These are phyloP conservation scores for Monosporascus sp. DNA, from an alignment of 2,329 filamentous ascomycete species.

Conservation along the genomic window DNA sequence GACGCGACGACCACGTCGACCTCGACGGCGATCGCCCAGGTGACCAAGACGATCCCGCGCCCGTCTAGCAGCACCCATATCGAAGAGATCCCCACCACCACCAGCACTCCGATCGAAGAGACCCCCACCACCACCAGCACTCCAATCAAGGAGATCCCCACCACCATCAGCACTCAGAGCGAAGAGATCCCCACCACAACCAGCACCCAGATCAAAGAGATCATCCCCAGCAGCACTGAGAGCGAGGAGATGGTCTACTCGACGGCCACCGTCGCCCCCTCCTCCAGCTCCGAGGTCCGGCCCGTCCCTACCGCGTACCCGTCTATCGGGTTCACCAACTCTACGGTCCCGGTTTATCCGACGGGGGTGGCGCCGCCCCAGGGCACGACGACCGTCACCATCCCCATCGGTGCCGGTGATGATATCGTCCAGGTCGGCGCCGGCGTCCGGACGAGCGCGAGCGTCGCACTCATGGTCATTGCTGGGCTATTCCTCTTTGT, in stretches of 20 bases:
- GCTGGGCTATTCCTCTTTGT: conserved; percentile 11
- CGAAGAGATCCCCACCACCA: background rate
- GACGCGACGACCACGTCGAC: background rate
- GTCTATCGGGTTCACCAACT: background rate
- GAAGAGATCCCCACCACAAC: conserved; percentile 2
- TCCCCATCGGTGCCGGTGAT: background rate
- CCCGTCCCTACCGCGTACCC: background rate
- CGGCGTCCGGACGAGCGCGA: conserved; percentile 8
- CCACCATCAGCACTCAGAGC: conserved; percentile 4
- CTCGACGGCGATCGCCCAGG: background rate
- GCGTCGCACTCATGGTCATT: conserved; percentile 9
- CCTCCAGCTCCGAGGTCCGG: conserved; percentile 5
- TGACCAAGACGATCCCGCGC: background rate
- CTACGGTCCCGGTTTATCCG: background rate
- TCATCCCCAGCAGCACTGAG: conserved; percentile 5
- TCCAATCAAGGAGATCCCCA: no score
- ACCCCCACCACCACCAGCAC: background rate
- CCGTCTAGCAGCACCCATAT: background rate
- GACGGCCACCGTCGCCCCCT: conserved; percentile 18
- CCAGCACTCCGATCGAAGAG: background rate
- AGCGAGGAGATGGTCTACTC: conserved; percentile 13
- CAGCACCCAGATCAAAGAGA: conserved; percentile 5
- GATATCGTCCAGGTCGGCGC: conserved; percentile 6
- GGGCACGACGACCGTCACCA: conserved; percentile 6
- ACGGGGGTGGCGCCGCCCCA: background rate